These are phyloP conservation scores for Penicillium aurantiogriseum DNA, from an alignment of 2,329 filamentous ascomycete genomes.

Conservation along the genomic window DNA sequence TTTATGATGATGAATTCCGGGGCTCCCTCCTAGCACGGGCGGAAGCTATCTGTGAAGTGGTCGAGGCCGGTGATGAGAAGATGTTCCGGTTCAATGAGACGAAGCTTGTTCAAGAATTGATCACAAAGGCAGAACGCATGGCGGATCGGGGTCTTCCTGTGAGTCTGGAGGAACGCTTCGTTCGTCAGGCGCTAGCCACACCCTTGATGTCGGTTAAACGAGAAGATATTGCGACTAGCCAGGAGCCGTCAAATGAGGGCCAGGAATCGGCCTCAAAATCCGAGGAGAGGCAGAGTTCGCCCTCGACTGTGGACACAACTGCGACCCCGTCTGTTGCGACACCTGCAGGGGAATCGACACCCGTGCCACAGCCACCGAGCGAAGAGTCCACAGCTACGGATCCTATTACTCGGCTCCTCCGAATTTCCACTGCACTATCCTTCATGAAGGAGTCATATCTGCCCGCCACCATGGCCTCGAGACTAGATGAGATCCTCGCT, in stretches of 20 bases:
- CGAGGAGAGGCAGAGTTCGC: conserved; percentile 31
- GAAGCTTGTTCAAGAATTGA: conserved; percentile 65
- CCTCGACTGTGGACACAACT: conserved; percentile 34
- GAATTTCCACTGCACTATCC: conserved; percentile 49
- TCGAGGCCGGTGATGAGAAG: conserved; percentile 76
- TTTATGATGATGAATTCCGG: conserved; percentile 42
- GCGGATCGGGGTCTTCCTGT: conserved; percentile 64
- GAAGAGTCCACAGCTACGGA: conserved; percentile 32
- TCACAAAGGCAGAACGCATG: conserved; percentile 71
- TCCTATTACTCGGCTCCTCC: conserved; percentile 44
- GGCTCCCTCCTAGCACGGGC: conserved; percentile 63
- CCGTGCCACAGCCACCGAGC: conserved; percentile 37
- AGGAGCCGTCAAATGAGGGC: conserved; percentile 29
- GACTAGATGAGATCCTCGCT: conserved; percentile 40
- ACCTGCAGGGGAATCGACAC: conserved; percentile 41
- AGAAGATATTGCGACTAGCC: conserved; percentile 44
- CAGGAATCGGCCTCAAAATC: conserved; percentile 23
- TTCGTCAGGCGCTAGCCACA: conserved; percentile 71
- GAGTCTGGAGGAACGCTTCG: conserved; percentile 83
- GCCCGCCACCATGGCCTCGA: conserved; percentile 37
- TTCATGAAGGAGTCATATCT: conserved; percentile 54
- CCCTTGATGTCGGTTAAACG: conserved; percentile 70
- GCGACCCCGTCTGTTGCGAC: conserved; percentile 39
- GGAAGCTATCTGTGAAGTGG: conserved; percentile 71
- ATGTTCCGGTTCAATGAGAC: conserved; percentile 78